A percentile compares a stretch with the other conserved stretches of the same genome.
Evolutionary conservation across 2,329 filamentous ascomycete genomes (phyloP).

Genomic region (Fusarium hainanense): DNA sequence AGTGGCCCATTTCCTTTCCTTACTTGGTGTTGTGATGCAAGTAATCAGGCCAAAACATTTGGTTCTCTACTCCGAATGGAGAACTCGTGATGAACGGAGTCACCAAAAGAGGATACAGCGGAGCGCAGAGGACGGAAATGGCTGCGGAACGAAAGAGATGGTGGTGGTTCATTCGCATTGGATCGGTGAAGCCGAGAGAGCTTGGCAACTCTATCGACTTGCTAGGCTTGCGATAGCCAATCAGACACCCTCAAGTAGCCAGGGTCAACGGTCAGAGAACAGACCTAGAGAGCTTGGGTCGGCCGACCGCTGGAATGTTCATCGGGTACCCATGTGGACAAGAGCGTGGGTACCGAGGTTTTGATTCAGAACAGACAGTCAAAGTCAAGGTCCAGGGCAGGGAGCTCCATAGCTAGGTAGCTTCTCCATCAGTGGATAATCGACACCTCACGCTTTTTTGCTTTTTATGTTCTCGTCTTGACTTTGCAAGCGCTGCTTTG

Average conservation of each 20-base stretch:
- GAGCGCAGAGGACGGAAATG: slow-evolving; percentile 35
- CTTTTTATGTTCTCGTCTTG: not conserved
- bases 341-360: slow-evolving; percentile 30
- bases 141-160: slow-evolving; percentile 23
- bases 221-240: slow-evolving; percentile 22
- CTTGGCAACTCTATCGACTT: slow-evolving; percentile 45
- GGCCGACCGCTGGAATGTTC: slow-evolving; percentile 45
- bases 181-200: slow-evolving; percentile 45
- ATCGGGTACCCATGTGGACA: slow-evolving; percentile 26
- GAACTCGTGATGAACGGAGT: slow-evolving; percentile 30
- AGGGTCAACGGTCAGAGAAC: slow-evolving; percentile 24
- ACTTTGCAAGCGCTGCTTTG: slow-evolving; percentile 22
- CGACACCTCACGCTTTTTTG: slow-evolving; percentile 22
- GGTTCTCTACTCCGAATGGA: slow-evolving; percentile 21
- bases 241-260: slow-evolving; percentile 13
- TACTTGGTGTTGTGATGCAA: slow-evolving; percentile 18
- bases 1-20: not conserved
- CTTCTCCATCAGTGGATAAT: slow-evolving; percentile 15
- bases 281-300: slow-evolving; percentile 26
- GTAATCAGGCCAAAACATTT: slow-evolving; percentile 18
- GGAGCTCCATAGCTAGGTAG: not conserved
- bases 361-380: not conserved
- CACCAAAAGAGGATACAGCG: slow-evolving; percentile 33
- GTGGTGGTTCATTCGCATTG: slow-evolving; percentile 39
- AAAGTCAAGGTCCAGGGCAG: not conserved